These are phyloP conservation scores for Mycena vulgaris DNA, from an alignment of 768 basidiomycete genomes.

Conservation along the genomic window DNA sequence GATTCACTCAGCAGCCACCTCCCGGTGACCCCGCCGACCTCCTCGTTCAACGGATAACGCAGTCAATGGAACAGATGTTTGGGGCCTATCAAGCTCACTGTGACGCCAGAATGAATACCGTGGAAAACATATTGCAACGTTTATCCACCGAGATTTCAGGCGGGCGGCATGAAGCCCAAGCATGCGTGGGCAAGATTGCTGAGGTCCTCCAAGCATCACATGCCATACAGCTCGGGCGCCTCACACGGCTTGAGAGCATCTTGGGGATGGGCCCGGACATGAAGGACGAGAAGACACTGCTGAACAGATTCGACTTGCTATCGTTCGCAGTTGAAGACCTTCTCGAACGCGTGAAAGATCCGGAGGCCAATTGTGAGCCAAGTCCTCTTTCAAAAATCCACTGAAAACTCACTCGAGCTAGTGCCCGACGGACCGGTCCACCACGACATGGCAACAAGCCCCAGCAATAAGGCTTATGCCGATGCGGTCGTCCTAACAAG, in stretches of 20 bases:
- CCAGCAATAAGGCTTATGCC: conserved; percentile 1
- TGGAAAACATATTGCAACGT: conserved; percentile 23
- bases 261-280: conserved; percentile 35
- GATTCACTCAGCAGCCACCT: not conserved
- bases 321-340: conserved; percentile 43
- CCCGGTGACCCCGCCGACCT: not conserved
- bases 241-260: conserved; percentile 39
- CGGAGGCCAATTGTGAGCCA: conserved; percentile 38
- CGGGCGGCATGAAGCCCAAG: conserved; percentile 28
- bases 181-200: conserved; percentile 20
- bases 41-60: conserved; percentile 1
- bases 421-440: conserved; percentile 23
- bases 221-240: conserved; percentile 24
- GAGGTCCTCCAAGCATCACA: conserved; percentile 38
- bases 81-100: not conserved
- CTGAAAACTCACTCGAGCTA: not conserved
- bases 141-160: conserved; percentile 27
- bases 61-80: not conserved
- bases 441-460: conserved; percentile 33
- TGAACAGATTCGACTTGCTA: conserved; percentile 39
- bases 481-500: conserved; percentile 12
- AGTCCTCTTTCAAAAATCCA: not conserved
- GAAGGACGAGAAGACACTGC: conserved; percentile 34
- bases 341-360: conserved; percentile 40
- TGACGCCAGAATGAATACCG: conserved; percentile 25